These are phyloP conservation scores for Collariella sp. DNA, from an alignment of 495 filamentous ascomycete genomes.

Conservation along the genomic window DNA sequence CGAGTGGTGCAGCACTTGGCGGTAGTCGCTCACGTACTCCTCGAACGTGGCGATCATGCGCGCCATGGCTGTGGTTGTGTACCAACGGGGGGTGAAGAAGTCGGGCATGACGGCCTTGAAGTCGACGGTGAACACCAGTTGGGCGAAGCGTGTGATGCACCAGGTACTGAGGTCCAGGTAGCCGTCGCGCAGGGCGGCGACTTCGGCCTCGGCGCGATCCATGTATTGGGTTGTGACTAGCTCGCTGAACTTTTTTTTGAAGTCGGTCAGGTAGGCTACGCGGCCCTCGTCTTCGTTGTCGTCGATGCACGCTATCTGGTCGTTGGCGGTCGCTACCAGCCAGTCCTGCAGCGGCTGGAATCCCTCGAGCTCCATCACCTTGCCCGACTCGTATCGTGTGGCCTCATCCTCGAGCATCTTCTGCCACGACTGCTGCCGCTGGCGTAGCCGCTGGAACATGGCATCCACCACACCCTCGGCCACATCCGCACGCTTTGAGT, in stretches of 20 bases:
- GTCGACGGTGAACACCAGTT: conserved; percentile 79
- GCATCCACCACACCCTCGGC: conserved; percentile 88
- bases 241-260: conserved; percentile 66
- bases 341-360: conserved; percentile 80
- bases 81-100: conserved; percentile 89
- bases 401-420: conserved; percentile 81
- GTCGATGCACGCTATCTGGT: conserved; percentile 96
- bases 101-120: conserved; percentile 71
- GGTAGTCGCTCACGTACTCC: conserved; percentile 86
- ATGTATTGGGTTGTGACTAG: conserved; percentile 76
- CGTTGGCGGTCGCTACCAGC: conserved; percentile 94
- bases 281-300: conserved; percentile 66
- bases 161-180: conserved; percentile 91
- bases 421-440: conserved; percentile 77
- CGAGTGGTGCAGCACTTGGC: conserved; percentile 67
- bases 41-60: conserved; percentile 88
- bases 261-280: conserved; percentile 68
- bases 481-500: conserved; percentile 75
- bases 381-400: conserved; percentile 53
- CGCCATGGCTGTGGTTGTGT: conserved; percentile 69
- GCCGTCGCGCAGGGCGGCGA: conserved; percentile 69
- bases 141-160: conserved; percentile 76
- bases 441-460: conserved; percentile 78
- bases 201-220: conserved; percentile 57
- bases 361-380: conserved; percentile 62